Percentiles rank a stretch among this genome's conserved stretches.
Conservation (phyloP, 1,284 basidiomycete species). For the Apiotrichum gracile region DNA sequence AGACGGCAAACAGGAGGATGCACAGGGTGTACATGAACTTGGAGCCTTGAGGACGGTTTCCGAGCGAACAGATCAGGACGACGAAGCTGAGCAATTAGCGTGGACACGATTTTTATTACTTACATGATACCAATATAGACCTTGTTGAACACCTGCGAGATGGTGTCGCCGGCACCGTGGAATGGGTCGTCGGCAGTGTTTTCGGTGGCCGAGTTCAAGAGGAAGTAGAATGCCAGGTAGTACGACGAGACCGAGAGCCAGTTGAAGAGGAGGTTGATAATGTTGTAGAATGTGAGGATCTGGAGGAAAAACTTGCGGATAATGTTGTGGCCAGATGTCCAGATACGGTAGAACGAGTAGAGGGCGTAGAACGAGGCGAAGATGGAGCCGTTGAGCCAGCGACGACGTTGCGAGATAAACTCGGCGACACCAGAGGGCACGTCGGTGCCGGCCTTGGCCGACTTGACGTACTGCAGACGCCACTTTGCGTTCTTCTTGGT, state of each 20-base stretch:
- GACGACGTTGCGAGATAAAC: slow-evolving; percentile 82
- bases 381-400: slow-evolving; percentile 74
- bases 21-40: slow-evolving; percentile 63
- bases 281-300: slow-evolving; percentile 48
- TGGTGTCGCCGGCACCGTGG: slow-evolving; percentile 63
- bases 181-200: slow-evolving; percentile 60
- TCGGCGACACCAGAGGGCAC: slow-evolving; percentile 70
- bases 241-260: slow-evolving; percentile 69
- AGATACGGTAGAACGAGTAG: slow-evolving; percentile 74
- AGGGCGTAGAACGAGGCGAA: slow-evolving; percentile 76
- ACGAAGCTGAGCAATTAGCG: slow-evolving; percentile 23
- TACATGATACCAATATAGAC: slow-evolving; percentile 52
- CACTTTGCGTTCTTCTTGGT: slow-evolving; percentile 43
- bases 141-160: slow-evolving; percentile 74
- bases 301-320: slow-evolving; percentile 76
- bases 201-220: slow-evolving; percentile 63
- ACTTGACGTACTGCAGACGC: slow-evolving; percentile 84
- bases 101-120: slow-evolving; percentile 10
- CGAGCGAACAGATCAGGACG: slow-evolving; percentile 49
- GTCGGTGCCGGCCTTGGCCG: slow-evolving; percentile 80
- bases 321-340: slow-evolving; percentile 83
- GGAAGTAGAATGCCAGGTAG: slow-evolving; percentile 47
- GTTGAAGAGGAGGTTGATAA: slow-evolving; percentile 43
- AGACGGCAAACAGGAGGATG: slow-evolving; percentile 42
- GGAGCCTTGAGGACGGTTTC: slow-evolving; percentile 78